Percentiles rank a stretch among this genome's conserved stretches.
These are phyloP conservation scores for Citrus maxima DNA, from an alignment of 345 rosid genomes.

Conservation along the genomic window DNA sequence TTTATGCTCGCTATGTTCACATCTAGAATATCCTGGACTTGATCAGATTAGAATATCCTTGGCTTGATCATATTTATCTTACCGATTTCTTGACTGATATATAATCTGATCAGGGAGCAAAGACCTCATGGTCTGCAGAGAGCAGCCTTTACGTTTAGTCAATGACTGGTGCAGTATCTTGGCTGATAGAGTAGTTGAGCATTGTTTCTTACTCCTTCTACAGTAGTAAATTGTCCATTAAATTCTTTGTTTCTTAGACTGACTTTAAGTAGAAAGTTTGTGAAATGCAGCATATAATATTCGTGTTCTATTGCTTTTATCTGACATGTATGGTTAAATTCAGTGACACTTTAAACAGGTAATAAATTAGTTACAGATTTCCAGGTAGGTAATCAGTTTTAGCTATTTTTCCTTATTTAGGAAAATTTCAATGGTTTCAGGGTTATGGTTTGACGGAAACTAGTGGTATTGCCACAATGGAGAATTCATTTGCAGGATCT, in stretches of 20 bases:
- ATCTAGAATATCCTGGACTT: background rate
- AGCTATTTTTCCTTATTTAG: background rate
- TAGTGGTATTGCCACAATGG: conserved; percentile 55
- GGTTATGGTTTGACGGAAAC: conserved; percentile 97
- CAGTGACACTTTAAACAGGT: background rate
- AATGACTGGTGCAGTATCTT: background rate
- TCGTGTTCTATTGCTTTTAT: background rate
- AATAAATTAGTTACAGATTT: background rate
- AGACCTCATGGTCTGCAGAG: background rate
- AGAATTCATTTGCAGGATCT: conserved; percentile 40
- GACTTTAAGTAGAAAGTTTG: background rate
- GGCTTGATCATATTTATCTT: background rate
- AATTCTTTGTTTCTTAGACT: background rate
- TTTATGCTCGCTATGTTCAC: background rate
- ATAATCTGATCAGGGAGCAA: background rate
- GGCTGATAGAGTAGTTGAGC: background rate
- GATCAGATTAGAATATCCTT: background rate
- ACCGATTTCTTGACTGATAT: background rate
- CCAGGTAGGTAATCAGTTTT: background rate
- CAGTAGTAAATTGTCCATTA: background rate
- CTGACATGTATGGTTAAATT: background rate
- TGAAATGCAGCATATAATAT: background rate
- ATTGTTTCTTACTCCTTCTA: background rate
- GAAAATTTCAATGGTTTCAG: conserved; percentile 37
- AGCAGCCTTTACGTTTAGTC: background rate